Evolutionary conservation across 1,139 yeast species (phyloP), one percentile per base, ranked within the genome.

Genomic region (Saccharomycopsis crataegensis): DNA sequence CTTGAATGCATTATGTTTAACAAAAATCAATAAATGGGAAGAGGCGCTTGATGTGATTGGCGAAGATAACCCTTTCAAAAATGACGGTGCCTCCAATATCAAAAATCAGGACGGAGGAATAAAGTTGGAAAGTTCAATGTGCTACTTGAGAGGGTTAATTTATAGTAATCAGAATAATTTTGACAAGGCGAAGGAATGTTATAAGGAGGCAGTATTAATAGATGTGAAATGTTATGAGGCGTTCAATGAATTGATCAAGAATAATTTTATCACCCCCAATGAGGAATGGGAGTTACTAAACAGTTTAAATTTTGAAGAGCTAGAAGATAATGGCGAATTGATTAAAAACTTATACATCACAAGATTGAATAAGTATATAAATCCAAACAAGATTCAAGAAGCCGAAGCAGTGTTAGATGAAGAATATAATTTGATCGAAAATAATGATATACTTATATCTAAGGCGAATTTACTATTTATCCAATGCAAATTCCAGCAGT

Each of bases 201-300:
- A 83, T 64, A 82, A 83, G 62, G 96, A 90, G 64, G 97, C 99
- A 0, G 82, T 91, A 0, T 62, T 79, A 59, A 89, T 87, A 1
- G 99, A 94, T 67, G 91, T 87, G 9, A 89, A 90, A 65, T 93
- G 98, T 67, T 93, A 76, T 66, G 99, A 94, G 62, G 98, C 99
- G 0, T 89, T 89, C 66, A 81, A 87, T 62, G 93, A 86, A 64
- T 74, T 94, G 51, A 77, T 88, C 2, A 71, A 78, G 43, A 86
- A 87, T 62, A 84, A 83, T 63, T 75, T 91, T 59, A 72, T 94
- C 72, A 79, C 96, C 0, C 96, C 98, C 0, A 70, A 74, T 28
- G 98, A 93, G 64, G 93, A 93, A 67, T 86, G 96, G 94, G 89
- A 84, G 43, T 77, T 94, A 51, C 68, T 91, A 9, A 71, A 78